phyloP scores from a whole-genome alignment of 2,329 filamentous ascomycete species.

The Fusarium clavum region DNA sequence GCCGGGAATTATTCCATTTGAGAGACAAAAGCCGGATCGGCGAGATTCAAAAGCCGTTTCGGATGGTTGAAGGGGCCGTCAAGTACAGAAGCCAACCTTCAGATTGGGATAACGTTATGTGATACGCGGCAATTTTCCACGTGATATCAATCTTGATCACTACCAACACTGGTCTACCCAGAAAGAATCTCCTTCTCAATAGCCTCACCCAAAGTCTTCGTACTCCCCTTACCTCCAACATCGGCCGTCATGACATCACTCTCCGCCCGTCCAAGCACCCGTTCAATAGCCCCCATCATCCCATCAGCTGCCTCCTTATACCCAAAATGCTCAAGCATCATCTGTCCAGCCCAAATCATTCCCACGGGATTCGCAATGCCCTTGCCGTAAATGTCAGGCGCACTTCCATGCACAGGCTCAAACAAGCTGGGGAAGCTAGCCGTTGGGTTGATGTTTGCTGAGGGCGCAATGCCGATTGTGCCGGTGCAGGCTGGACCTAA shows the following conservation, averaged over 20 bases:
- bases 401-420: conserved; percentile 76
- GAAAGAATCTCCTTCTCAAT: background rate
- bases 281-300: conserved; percentile 70
- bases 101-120: too few species aligned
- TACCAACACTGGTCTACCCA: too few species aligned
- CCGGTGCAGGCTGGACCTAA: conserved; percentile 77
- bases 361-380: conserved; percentile 81
- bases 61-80: too few species aligned
- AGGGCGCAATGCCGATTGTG: conserved; percentile 78
- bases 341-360: conserved; percentile 76
- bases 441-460: conserved; percentile 73
- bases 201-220: conserved; percentile 36
- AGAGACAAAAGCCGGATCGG: too few species aligned
- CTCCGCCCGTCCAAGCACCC: conserved; percentile 65
- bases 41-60: too few species aligned
- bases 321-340: conserved; percentile 60
- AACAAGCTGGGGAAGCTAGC: conserved; percentile 66
- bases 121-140: too few species aligned
- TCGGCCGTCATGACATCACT: conserved; percentile 48
- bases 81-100: too few species aligned
- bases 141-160: too few species aligned
- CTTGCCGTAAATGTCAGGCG: conserved; percentile 78
- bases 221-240: conserved; percentile 48
- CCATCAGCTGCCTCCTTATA: conserved; percentile 57
- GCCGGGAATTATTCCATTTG: too few species aligned